Conservation (phyloP, 2,329 filamentous ascomycete genomes). For the Penicillium sp. region DNA sequence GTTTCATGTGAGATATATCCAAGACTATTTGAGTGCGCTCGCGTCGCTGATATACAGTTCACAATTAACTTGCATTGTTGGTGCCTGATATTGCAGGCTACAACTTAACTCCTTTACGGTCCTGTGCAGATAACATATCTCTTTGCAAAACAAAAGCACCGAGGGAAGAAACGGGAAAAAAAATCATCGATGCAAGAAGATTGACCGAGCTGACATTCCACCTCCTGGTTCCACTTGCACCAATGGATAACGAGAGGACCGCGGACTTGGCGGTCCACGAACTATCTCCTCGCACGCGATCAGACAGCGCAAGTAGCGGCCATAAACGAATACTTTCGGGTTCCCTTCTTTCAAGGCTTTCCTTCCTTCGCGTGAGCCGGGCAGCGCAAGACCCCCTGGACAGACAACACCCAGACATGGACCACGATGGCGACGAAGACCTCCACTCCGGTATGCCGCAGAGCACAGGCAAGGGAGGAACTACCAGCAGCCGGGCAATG, state of each 20-base stretch:
- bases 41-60: not conserved
- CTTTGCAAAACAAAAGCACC: not conserved
- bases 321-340: conserved; percentile 59
- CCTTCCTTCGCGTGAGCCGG: conserved; percentile 59
- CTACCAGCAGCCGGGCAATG: conserved; percentile 48
- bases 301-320: conserved; percentile 31
- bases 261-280: conserved; percentile 27
- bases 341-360: conserved; percentile 65
- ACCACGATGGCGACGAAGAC: conserved; percentile 26
- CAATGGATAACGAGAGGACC: conserved; percentile 36
- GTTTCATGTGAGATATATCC: not conserved
- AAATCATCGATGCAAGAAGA: conserved; percentile 11
- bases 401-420: conserved; percentile 24
- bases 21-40: not conserved
- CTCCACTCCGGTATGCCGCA: conserved; percentile 28
- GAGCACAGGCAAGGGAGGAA: conserved; percentile 10
- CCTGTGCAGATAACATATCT: not conserved
- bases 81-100: conserved; percentile 10
- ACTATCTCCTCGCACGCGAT: conserved; percentile 29
- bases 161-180: not conserved
- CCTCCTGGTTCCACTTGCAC: conserved; percentile 21
- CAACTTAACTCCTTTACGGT: not conserved
- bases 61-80: not conserved
- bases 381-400: conserved; percentile 37
- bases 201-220: conserved; percentile 22